These are phyloP conservation scores for Colletotrichum magnum DNA, from an alignment of 2,329 filamentous ascomycete genomes.

Conservation along the genomic window DNA sequence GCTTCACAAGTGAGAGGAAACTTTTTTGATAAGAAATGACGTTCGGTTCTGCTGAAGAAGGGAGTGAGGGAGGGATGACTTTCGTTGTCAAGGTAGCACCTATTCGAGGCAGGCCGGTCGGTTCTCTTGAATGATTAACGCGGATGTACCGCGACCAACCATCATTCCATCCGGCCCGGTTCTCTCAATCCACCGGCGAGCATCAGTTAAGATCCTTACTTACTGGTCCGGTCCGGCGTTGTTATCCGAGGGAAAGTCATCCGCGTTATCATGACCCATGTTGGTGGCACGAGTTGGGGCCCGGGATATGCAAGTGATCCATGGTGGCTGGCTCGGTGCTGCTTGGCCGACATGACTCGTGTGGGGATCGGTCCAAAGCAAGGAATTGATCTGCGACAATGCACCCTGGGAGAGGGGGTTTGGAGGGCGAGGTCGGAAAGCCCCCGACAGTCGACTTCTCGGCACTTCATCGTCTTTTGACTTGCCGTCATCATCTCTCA, in stretches of 20 bases:
- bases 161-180: neutral
- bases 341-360: conserved; percentile 11
- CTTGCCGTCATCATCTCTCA: neutral
- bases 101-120: neutral
- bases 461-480: neutral
- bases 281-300: neutral
- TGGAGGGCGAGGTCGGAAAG: conserved; percentile 30
- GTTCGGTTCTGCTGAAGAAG: neutral
- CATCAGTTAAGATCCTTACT: conserved; percentile 15
- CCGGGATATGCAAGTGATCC: neutral
- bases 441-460: conserved; percentile 19
- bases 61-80: neutral
- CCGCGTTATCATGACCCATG: conserved; percentile 32
- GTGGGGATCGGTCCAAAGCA: conserved; percentile 16
- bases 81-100: too few relatives aligned
- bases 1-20: too few relatives aligned
- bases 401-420: conserved; percentile 24
- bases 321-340: neutral
- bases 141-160: neutral
- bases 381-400: conserved; percentile 24
- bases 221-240: conserved; percentile 25
- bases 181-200: neutral
- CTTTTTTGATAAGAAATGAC: too few relatives aligned
- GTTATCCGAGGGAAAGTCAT: conserved; percentile 21
- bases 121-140: neutral